Percentiles rank a stretch among this genome's conserved stretches.
These are phyloP conservation scores for Tricholoma saponaceum DNA, from an alignment of 768 basidiomycete genomes.

Conservation along the genomic window DNA sequence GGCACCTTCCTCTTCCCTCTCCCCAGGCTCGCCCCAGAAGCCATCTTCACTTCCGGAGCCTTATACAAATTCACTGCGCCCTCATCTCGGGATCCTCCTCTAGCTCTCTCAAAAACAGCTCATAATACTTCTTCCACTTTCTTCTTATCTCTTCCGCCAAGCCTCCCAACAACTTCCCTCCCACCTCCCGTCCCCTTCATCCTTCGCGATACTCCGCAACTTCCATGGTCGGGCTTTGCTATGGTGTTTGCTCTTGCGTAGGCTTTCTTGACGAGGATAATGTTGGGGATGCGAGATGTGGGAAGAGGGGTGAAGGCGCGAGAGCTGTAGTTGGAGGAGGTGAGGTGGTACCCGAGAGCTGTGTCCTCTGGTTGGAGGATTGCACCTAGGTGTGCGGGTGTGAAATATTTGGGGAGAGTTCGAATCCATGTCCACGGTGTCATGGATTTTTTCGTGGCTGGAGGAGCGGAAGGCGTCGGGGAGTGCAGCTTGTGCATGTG, in stretches of 20 bases:
- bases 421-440: slow-evolving; percentile 50
- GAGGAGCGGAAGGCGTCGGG: slow-evolving; percentile 72
- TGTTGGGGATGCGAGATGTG: slow-evolving; percentile 73
- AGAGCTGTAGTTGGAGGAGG: slow-evolving; percentile 90
- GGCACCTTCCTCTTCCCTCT: slow-evolving; percentile 41
- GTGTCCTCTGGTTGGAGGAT: slow-evolving; percentile 92
- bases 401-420: slow-evolving; percentile 80
- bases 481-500: slow-evolving; percentile 82
- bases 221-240: slow-evolving; percentile 70
- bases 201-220: slow-evolving; percentile 88
- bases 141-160: slow-evolving; percentile 86
- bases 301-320: slow-evolving; percentile 73
- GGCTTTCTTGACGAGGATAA: slow-evolving; percentile 91
- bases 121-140: slow-evolving; percentile 98
- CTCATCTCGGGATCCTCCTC: slow-evolving; percentile 96
- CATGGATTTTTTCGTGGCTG: slow-evolving; percentile 18
- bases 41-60: slow-evolving; percentile 51
- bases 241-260: slow-evolving; percentile 79
- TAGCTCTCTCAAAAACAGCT: slow-evolving; percentile 88
- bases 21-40: slow-evolving; percentile 32
- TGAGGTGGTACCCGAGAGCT: slow-evolving; percentile 86
- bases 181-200: slow-evolving; percentile 77
- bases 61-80: slow-evolving; percentile 86
- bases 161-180: slow-evolving; percentile 83
- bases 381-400: slow-evolving; percentile 93